Base-by-base conservation (phyloP, 345 rosid species). In the Orychophragmus violaceus region DNA sequence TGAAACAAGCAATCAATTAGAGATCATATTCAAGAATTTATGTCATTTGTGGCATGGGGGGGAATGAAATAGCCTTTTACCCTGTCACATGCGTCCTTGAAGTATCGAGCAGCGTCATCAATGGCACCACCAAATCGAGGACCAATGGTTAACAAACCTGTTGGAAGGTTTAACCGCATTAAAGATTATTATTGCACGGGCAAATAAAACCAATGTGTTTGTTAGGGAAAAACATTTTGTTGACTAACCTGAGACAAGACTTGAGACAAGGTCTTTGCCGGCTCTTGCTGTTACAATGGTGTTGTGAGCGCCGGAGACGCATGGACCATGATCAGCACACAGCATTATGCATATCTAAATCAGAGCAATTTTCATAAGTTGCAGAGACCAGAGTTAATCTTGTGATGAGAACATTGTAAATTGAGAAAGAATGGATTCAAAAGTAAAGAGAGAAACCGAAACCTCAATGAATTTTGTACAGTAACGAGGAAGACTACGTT, bases 101-200 rank as follows among this genome's bases (percentile, higher is more conserved):
- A 94, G 81, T 87, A 94, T 77, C 96, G 87, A 54, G 99, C 96
- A 68, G 96, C 95, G 64, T 94, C 99, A 70, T 94, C 97, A 79
- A 94, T 84, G 60, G 99, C 99, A 73, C 97, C 97, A 81, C 97
- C 99, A 73, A 94, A 94, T 75, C 97, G 85, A 3, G 99, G 99
- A 70, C 99, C 99, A 66, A 94, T 90, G 22, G 96, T 94, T 17
- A 94, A 84, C 78, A 94, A 80, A 76, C 99, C 98, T 87, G 84
- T 74, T 69, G 18, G 4, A 52, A 51, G 7, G 53, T 27, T 37
- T 18, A 48, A 37, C 30, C 23, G 44, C 10, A 11, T 56, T 48
- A 25, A 9, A 42, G 51, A 28, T 24, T 5, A n/a, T n/a, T 51
- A 3, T 22, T 48, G 30, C n/a, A 39, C 14, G 6, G 45, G 7